Conservation (phyloP, 129 eudicot genomes). For the Centrapalus pauciflorus region DNA sequence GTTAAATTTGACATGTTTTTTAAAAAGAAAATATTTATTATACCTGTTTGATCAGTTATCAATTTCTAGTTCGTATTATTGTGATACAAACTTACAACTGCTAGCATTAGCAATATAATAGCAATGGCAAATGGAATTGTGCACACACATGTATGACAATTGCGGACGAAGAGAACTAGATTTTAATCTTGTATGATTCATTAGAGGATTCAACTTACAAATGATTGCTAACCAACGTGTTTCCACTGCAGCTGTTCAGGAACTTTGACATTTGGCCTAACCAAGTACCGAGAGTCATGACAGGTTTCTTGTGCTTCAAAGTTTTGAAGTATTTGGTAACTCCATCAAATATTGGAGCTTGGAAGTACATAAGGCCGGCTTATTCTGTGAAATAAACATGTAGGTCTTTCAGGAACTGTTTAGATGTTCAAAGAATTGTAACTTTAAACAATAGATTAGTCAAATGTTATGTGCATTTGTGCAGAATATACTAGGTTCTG, state of each 20-base stretch:
- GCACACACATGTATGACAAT: no score
- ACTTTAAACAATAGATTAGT: slow-evolving; percentile 6
- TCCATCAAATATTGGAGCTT: not conserved
- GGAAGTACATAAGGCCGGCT: slow-evolving; percentile 19
- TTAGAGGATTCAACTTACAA: no score
- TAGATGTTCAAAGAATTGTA: not conserved
- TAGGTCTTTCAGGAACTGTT: slow-evolving; percentile 14
- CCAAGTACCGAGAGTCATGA: slow-evolving; percentile 64
- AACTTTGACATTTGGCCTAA: slow-evolving; percentile 85
- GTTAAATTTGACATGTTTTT: no score
- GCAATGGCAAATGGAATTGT: no score
- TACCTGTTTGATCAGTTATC: no score
- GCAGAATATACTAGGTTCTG: slow-evolving; percentile 6
- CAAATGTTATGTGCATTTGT: not conserved
- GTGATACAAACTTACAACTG: no score
- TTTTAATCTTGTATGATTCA: no score
- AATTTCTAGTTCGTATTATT: no score
- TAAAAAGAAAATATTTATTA: no score
- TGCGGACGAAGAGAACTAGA: no score
- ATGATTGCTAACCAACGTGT: no score
- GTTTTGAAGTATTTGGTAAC: slow-evolving; percentile 1
- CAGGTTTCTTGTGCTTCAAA: not conserved
- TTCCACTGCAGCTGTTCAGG: slow-evolving; percentile 69
- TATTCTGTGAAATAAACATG: slow-evolving; percentile 13
- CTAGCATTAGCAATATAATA: no score